Evolutionary conservation across 345 rosid genomes (phyloP).

Genomic region (Eutrema heterophyllum): DNA sequence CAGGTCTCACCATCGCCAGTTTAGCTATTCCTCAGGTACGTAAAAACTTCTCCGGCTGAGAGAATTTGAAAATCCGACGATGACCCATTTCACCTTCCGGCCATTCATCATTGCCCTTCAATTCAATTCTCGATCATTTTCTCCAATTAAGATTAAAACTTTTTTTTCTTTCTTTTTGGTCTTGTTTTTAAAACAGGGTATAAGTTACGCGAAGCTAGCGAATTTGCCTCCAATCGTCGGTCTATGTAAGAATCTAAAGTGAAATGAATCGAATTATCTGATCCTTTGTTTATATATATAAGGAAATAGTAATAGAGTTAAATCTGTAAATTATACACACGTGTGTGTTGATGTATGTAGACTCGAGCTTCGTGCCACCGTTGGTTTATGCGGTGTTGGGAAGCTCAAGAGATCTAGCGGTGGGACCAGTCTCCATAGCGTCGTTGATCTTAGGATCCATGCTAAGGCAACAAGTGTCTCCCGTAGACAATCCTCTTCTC

Average conservation of each 20-base stretch:
- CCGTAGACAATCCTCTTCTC: constrained; percentile 49
- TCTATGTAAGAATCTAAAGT: constrained; percentile 59
- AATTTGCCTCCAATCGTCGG: constrained; percentile 87
- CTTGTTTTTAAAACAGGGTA: constrained; percentile 50
- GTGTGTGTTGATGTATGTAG: constrained; percentile 30
- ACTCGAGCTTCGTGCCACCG: constrained; percentile 97
- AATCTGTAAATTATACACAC: neutral
- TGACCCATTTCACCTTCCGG: neutral
- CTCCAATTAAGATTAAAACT: neutral
- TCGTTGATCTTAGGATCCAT: constrained; percentile 92
- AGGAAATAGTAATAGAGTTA: neutral
- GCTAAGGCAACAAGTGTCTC: constrained; percentile 84
- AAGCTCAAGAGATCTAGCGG: constrained; percentile 93
- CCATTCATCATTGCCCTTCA: neutral
- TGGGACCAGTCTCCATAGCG: constrained; percentile 93
- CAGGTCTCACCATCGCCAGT: constrained; percentile 98
- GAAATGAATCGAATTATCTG: neutral
- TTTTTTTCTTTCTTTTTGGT: neutral
- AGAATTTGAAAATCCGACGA: neutral
- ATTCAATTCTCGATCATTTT: neutral
- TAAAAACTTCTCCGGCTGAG: neutral
- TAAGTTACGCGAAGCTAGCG: constrained; percentile 95
- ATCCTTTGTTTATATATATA: neutral
- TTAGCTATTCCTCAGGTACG: constrained; percentile 94
- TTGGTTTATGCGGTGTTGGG: constrained; percentile 90